These are phyloP conservation scores for Xylaria longipes DNA, from an alignment of 495 filamentous ascomycete genomes.

Conservation along the genomic window DNA sequence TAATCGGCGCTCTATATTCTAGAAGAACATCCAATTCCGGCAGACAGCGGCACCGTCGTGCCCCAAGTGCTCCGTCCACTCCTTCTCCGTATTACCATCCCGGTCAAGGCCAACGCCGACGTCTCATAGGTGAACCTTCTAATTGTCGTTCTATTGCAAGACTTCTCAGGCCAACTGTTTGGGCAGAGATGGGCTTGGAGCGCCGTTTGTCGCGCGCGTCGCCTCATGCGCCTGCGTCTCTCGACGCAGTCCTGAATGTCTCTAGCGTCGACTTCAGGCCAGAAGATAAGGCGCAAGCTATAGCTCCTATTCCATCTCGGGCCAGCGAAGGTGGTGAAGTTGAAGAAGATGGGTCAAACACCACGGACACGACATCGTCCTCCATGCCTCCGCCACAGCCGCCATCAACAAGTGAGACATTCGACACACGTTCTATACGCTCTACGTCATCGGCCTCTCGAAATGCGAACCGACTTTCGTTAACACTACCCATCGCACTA, in stretches of 20 bases:
- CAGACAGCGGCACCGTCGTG: constrained; percentile 34
- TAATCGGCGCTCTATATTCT: constrained; percentile 35
- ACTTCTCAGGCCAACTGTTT: constrained; percentile 26
- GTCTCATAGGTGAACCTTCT: constrained; percentile 24
- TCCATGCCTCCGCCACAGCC: constrained; percentile 37
- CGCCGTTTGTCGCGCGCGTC: constrained; percentile 32
- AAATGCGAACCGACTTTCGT: constrained; percentile 76
- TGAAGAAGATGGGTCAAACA: constrained; percentile 32
- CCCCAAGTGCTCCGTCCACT: constrained; percentile 33
- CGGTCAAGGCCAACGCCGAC: constrained; percentile 24
- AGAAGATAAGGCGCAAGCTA: constrained; percentile 28
- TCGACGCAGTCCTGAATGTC: constrained; percentile 42
- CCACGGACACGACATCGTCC: constrained; percentile 30
- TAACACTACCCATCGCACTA: constrained; percentile 74
- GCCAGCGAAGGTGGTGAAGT: constrained; percentile 26
- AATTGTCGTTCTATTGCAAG: constrained; percentile 31
- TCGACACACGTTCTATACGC: constrained; percentile 58
- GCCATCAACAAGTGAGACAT: constrained; percentile 32
- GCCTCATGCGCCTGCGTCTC: constrained; percentile 35
- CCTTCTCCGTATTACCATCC: constrained; percentile 28
- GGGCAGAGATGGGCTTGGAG: constrained; percentile 36
- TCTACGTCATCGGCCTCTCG: constrained; percentile 63
- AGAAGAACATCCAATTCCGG: constrained; percentile 32
- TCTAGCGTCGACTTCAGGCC: constrained; percentile 30
- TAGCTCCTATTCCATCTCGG: constrained; percentile 26